Evolutionary conservation across 2,329 filamentous ascomycete genomes (phyloP), one percentile per base, ranked within the genome.

Genomic region (Epichloe glyceriae): DNA sequence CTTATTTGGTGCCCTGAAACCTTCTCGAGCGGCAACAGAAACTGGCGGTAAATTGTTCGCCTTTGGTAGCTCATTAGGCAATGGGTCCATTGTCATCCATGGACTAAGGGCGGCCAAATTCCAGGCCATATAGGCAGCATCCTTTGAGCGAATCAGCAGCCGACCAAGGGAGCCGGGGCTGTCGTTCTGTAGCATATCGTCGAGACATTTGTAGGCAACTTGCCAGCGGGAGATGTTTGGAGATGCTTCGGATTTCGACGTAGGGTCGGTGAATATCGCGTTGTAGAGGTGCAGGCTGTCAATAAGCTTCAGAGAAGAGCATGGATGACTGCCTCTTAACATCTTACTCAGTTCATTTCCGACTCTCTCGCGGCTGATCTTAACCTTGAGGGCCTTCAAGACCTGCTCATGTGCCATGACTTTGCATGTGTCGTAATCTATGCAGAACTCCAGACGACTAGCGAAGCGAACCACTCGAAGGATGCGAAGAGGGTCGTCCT

Each of bases 341-440:
- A 95, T 95, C 73, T 97, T 97, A 62, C 91, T 86, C 3, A 96
- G 61, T 64, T 98, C 93, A 4, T 85, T 78, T 0, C 88, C 88
- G 2, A 98, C 83, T 52, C 93, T 77, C 66, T 98, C 93, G 50
- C 89, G 81, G 61, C 87, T 96, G 57, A 98, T 97, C 65, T 98
- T 98, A 33, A 84, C 67, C 47, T 78, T 80, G n/a, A 98, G 71
- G 3, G 88, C 86, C 11, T 82, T 73, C 52, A 90, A 77, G 46
- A 98, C 93, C n/a, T 78, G 75, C n/a, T 70, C 63, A 56, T 95
- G 76, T 12, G 75, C 76, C 91, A 98, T 98, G 22, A 80, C 83
- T 41, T 71, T 62, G 60, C 85, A 79, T 0, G 85, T 83, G 33
- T 76, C 73, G 0, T 73, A 64, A 55, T 94, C 86, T 55, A 98